These are phyloP conservation scores for Dothideomycetidae sp. DNA, from an alignment of 2,329 filamentous ascomycete species.

Conservation along the genomic window DNA sequence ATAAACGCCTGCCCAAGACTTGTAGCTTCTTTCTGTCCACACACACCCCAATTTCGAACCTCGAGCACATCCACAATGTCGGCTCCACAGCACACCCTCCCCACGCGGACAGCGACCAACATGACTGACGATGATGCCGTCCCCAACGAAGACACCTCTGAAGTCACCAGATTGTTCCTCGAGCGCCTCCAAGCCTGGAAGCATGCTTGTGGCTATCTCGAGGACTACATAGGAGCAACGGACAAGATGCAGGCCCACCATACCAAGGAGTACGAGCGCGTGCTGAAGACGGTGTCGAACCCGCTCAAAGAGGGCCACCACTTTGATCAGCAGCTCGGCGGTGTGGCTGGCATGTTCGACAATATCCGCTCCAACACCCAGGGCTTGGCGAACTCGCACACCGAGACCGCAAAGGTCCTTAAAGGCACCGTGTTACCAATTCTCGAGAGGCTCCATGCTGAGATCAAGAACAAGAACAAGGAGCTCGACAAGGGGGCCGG, in stretches of 20 bases:
- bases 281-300: constrained; percentile 79
- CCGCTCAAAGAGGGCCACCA: constrained; percentile 83
- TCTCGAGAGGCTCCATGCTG: constrained; percentile 79
- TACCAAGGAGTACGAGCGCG: constrained; percentile 89
- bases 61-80: constrained; percentile 11
- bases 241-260: constrained; percentile 77
- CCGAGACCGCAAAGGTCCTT: constrained; percentile 81
- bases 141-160: constrained; percentile 35
- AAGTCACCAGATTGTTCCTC: constrained; percentile 50
- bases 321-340: constrained; percentile 81
- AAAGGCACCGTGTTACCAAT: constrained; percentile 76
- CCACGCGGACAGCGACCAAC: constrained; percentile 20
- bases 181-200: constrained; percentile 93
- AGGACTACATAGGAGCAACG: constrained; percentile 73
- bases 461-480: constrained; percentile 94
- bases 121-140: constrained; percentile 31
- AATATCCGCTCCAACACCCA: constrained; percentile 88
- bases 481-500: constrained; percentile 68
- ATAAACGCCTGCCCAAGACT: too few relatives aligned
- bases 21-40: too few relatives aligned
- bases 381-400: constrained; percentile 74
- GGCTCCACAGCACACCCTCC: constrained; percentile 15
- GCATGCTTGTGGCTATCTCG: constrained; percentile 78
- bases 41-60: too few relatives aligned
- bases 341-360: constrained; percentile 81